A percentile compares a stretch with the other conserved stretches of the same genome.
phyloP scores from a whole-genome alignment of 345 rosid genomes.

The Rhizophora apiculata region DNA sequence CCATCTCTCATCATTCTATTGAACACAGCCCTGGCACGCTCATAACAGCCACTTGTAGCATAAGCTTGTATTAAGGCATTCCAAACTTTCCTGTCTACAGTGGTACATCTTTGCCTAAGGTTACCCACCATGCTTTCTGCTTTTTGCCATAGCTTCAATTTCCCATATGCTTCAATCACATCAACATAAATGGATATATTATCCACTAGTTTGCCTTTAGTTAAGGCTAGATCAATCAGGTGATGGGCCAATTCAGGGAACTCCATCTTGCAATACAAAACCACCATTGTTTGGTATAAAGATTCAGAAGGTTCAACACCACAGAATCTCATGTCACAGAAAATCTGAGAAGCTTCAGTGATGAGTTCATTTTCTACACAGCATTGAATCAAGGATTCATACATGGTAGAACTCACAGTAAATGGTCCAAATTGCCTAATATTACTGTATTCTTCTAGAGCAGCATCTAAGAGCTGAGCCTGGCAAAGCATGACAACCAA shows the following conservation, averaged over 20 bases:
- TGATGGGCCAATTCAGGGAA: conserved; percentile 88
- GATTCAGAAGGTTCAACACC: conserved; percentile 53
- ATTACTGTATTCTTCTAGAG: conserved; percentile 59
- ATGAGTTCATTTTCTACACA: conserved; percentile 55
- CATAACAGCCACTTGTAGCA: conserved; percentile 88
- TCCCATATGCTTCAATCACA: conserved; percentile 74
- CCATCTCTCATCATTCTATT: conserved; percentile 93
- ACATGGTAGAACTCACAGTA: conserved; percentile 50
- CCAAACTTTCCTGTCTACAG: conserved; percentile 73
- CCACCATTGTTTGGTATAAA: conserved; percentile 52
- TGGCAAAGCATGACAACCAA: conserved; percentile 69
- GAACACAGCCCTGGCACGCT: conserved; percentile 87
- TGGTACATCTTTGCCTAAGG: conserved; percentile 51
- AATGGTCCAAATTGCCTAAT: conserved; percentile 41
- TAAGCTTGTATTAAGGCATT: conserved; percentile 82
- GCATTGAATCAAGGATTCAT: conserved; percentile 67
- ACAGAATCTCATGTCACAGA: conserved; percentile 73
- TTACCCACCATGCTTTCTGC: conserved; percentile 82
- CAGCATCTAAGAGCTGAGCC: conserved; percentile 56
- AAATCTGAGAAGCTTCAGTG: conserved; percentile 79
- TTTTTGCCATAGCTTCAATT: conserved; percentile 71
- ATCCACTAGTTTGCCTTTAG: conserved; percentile 45
- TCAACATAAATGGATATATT: conserved; percentile 44
- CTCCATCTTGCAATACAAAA: conserved; percentile 61
- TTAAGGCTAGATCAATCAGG: conserved; percentile 54